Evolutionary conservation across 2,329 filamentous ascomycete species (phyloP), one percentile per base, ranked within the genome.

Genomic region (Monascus ruber): DNA sequence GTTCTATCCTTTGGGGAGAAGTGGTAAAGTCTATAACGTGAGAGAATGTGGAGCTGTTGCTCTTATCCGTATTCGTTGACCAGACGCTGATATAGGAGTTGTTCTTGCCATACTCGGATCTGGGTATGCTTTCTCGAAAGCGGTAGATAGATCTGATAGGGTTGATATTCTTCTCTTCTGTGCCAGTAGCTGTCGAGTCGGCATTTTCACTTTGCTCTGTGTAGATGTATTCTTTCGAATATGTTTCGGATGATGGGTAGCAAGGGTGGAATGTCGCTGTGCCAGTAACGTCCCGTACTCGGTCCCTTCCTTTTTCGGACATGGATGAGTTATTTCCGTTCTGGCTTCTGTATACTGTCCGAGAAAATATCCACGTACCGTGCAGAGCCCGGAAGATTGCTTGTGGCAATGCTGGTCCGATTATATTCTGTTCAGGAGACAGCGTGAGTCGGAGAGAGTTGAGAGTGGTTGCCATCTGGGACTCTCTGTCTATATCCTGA

Each of bases 321-420:
- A 2, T 34, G 28, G 31, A 8, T 28, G 8, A 10, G 33, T 6
- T 5, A 5, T 11, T 70, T 68, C 1, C 79, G 71, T 17, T 17
- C 17, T 17, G 17, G 17, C 17, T 17, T 17, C 17, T 17, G 17
- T 17, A 17, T 17, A 17, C 17, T 37, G 73, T 70, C 11, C 41
- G 37, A 3, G 40, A 37, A 1, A 85, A 66, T 3, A 61, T 71
- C 84, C 84, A 89, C 3, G 68, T 66, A 5, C 84, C 84, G 28
- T 85, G 74, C 1, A 89, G 66, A 5, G 76, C 80, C 42, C 81
- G 67, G 54, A 86, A 89, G 1, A 84, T 73, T 4, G 80, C 83
- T 4, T 2, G 83, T 72, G 42, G 79, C 84, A 3, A 63, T 62
- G 0, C 61, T 1, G 56, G 64, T 10, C 73, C 56, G 1, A 65